Conservation (phyloP, 2,329 filamentous ascomycete species). For the Lachnellula hyalina region DNA sequence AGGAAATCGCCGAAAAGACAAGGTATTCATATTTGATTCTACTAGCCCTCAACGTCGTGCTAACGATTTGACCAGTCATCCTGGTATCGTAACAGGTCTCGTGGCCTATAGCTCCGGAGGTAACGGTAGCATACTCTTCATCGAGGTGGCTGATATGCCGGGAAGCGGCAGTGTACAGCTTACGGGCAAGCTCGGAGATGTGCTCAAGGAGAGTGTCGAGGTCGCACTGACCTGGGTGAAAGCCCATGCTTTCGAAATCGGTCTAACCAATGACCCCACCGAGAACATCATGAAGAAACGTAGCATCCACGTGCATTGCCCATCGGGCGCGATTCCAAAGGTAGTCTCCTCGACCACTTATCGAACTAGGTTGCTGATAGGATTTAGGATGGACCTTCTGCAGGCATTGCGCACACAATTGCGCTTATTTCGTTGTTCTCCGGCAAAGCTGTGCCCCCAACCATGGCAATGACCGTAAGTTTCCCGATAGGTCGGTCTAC, state of each 20-base stretch:
- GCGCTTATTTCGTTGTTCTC: slow-evolving; percentile 88
- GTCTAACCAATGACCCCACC: slow-evolving; percentile 70
- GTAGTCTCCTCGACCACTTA: slow-evolving; percentile 57
- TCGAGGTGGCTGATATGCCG: slow-evolving; percentile 96
- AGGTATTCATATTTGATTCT: slow-evolving; percentile 26
- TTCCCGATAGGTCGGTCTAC: background rate
- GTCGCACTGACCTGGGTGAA: slow-evolving; percentile 97
- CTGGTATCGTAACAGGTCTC: slow-evolving; percentile 91
- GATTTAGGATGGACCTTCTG: slow-evolving; percentile 70
- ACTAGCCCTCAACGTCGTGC: slow-evolving; percentile 2
- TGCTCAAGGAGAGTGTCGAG: slow-evolving; percentile 94
- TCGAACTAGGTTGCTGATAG: slow-evolving; percentile 14
- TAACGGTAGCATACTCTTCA: slow-evolving; percentile 95
- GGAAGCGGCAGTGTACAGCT: slow-evolving; percentile 88
- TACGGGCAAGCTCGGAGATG: slow-evolving; percentile 92
- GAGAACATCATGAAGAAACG: slow-evolving; percentile 96
- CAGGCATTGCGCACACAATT: slow-evolving; percentile 89
- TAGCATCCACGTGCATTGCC: slow-evolving; percentile 93
- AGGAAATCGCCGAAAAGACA: slow-evolving; percentile 86
- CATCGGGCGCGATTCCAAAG: slow-evolving; percentile 90
- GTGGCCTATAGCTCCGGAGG: slow-evolving; percentile 91
- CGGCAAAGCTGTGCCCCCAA: slow-evolving; percentile 79
- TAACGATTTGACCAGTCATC: slow-evolving; percentile 46
- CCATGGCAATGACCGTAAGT: slow-evolving; percentile 87
- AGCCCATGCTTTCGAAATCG: slow-evolving; percentile 86